phyloP scores from a whole-genome alignment of 768 basidiomycete genomes.

The Trametes maxima region DNA sequence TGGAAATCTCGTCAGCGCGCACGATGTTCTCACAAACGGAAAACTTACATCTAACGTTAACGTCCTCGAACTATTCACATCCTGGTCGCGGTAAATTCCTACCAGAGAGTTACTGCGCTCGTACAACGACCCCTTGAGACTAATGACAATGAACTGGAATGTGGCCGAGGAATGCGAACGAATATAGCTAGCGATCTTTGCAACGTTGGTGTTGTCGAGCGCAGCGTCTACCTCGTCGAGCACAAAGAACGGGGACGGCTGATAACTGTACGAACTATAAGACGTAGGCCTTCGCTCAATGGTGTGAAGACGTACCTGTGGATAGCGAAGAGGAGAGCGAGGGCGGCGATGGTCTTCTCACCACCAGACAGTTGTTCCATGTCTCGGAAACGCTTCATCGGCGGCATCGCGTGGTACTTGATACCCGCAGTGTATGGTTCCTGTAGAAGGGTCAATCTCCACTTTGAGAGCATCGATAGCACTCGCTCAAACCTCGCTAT shows the following conservation, averaged over 20 bases:
- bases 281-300: not conserved
- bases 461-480: not conserved
- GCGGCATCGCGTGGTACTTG: constrained; percentile 99
- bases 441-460: constrained; percentile 38
- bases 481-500: constrained; percentile 74
- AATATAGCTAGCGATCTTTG: constrained; percentile 93
- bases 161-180: constrained; percentile 76
- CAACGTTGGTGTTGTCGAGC: constrained; percentile 97
- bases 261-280: constrained; percentile 58
- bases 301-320: constrained; percentile 63
- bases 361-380: constrained; percentile 99
- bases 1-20: not conserved
- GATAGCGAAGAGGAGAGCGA: constrained; percentile 96
- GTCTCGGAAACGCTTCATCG: constrained; percentile 98
- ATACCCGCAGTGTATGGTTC: constrained; percentile 88
- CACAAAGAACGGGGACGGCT: constrained; percentile 97
- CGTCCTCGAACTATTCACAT: constrained; percentile 88
- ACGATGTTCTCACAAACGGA: not conserved
- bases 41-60: constrained; percentile 83
- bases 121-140: constrained; percentile 90
- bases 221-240: constrained; percentile 99
- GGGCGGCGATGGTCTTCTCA: constrained; percentile 96
- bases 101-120: constrained; percentile 90
- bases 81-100: constrained; percentile 93
- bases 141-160: constrained; percentile 98